phyloP scores from a whole-genome alignment of 169 alveolate species.

The Perkinsus marinus region DNA sequence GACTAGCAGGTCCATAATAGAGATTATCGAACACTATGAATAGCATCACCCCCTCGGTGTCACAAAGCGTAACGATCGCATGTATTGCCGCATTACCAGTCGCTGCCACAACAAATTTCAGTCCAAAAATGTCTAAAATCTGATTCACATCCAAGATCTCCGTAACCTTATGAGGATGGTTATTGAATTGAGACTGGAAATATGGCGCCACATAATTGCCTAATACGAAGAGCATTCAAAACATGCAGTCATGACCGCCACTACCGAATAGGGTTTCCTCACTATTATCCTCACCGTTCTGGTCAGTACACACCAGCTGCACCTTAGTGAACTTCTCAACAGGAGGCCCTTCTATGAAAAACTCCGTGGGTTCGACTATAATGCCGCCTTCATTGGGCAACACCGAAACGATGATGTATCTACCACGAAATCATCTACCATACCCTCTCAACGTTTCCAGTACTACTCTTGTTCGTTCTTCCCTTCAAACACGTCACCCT shows the following conservation, averaged over 20 bases:
- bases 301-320: neutral
- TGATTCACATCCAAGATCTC: neutral
- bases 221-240: no score
- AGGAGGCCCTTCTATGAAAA: neutral
- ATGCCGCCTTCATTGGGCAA: neutral
- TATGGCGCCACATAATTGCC: neutral
- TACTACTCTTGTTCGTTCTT: neutral
- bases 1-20: no score
- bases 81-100: neutral
- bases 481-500: neutral
- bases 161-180: neutral
- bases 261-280: neutral
- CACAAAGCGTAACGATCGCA: neutral
- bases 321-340: neutral
- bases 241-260: no score
- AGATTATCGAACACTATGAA: no score
- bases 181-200: neutral
- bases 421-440: neutral
- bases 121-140: neutral
- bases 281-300: neutral
- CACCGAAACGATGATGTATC: neutral
- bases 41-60: neutral
- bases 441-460: neutral
- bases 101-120: slow-evolving; percentile 3
- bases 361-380: neutral